Evolutionary conservation across 192 early-diverging fungal species (phyloP), one percentile per base, ranked within the genome.

Genomic region (Kappamyces sp.): DNA sequence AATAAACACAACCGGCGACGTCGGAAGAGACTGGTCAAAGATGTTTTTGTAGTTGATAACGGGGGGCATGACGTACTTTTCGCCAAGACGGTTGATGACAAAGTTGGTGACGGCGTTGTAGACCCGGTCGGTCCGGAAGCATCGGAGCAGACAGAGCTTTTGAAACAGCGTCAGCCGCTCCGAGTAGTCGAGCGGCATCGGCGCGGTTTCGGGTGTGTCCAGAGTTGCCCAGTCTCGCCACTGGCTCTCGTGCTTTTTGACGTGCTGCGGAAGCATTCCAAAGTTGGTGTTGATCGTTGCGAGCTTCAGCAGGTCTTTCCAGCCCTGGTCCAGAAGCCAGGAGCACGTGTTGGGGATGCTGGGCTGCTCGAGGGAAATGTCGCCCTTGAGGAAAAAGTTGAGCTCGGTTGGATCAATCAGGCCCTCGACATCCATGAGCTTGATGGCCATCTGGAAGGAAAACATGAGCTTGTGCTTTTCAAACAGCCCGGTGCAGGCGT

Each of bases 21-120:
- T 83, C 2, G 80, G 80, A 1, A 75, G 69, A 1, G 80, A 83
- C 55, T 83, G 80, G 41, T 83, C 80, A 58, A 83, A 83, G 46
- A 83, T 83, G 64, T 83, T 83, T 50, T 83, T 72, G 63, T 64
- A 83, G 59, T 83, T 83, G 68, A 83, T 72, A 40, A 83, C 81
- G 6, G 76, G 81, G n/a, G 78, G 81, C 78, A 83, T 83, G 23
- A 83, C 81, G 59, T 77, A 83, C 61, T 80, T 78, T 74, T 83
- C 81, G 51, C 81, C 81, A 70, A 83, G 77, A 57, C 76, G 62
- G 32, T 74, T 69, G 58, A 83, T 83, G 36, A 83, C 81, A 68
- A 80, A 83, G 71, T 71, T 73, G 5, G 81, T 83, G 12, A 80
- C 76, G 33, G 72, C 76, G 60, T 83, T 83, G 66, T 80, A 83